These are phyloP conservation scores for Candida sp. DNA, from an alignment of 1,139 yeast genomes.

Conservation along the genomic window DNA sequence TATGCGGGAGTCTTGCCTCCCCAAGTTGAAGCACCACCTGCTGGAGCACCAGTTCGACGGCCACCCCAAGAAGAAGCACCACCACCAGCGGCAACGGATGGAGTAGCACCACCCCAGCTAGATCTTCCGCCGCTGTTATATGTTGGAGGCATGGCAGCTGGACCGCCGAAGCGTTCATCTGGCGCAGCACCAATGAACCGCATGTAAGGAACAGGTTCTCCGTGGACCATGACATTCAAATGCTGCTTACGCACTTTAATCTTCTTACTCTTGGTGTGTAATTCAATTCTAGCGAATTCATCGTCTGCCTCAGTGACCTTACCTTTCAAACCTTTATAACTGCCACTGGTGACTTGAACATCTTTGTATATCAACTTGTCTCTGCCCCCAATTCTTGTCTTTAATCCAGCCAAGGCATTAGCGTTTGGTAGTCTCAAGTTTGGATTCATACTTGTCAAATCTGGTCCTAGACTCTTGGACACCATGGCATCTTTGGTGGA, in stretches of 20 bases:
- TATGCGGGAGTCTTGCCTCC: conserved; percentile 19
- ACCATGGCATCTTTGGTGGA: conserved; percentile 79
- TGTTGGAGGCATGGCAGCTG: conserved; percentile 48
- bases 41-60: conserved; percentile 21
- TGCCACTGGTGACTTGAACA: conserved; percentile 87
- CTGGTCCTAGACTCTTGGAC: conserved; percentile 62
- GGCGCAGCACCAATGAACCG: conserved; percentile 66
- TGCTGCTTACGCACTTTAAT: conserved; percentile 83
- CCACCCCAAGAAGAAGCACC: conserved; percentile 28
- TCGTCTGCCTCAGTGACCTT: conserved; percentile 95
- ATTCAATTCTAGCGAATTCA: conserved; percentile 86
- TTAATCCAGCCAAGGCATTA: conserved; percentile 58
- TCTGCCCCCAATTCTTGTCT: conserved; percentile 66
- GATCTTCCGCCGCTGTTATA: conserved; percentile 37
- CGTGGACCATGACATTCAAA: conserved; percentile 69
- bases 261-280: conserved; percentile 90
- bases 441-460: conserved; percentile 87
- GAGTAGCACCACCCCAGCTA: conserved; percentile 45
- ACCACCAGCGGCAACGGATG: conserved; percentile 32
- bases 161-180: conserved; percentile 18
- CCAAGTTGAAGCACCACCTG: conserved; percentile 14
- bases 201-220: conserved; percentile 77
- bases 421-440: conserved; percentile 51
- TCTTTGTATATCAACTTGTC: conserved; percentile 83
- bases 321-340: conserved; percentile 94